Base-by-base conservation (phyloP, 805 yeast species). In the Crinitomyces ghanaensis region DNA sequence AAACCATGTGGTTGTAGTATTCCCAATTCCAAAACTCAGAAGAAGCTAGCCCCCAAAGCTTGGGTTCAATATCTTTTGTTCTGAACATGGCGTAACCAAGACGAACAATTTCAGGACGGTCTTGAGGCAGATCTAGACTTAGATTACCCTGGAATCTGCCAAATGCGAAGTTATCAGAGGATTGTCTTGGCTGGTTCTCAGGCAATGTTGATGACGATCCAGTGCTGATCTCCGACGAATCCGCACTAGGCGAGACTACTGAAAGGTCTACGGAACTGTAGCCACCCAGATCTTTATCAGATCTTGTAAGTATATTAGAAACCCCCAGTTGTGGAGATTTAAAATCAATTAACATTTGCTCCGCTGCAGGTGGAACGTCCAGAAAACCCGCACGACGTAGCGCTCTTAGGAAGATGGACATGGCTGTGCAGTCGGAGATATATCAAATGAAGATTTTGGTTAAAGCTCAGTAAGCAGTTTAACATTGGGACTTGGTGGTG, bases 41-140 rank as follows among this genome's bases (percentile, higher is more conserved):
- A 5, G 59, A 54, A 19, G 37, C 49, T 26, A 44, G 40, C 11
- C 60, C 60, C 38, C 67, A 56, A 39, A 64, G 54, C 5, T 56
- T 60, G 37, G 59, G 61, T 37, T 63, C 66, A 46, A 74, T 70
- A 48, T 80, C 82, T 43, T 62, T 68, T 0, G 93, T 82, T 41
- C 93, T 67, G 57, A 79, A 81, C 93, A 83, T 81, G 23, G 93
- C 82, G 60, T 74, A 74, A 1, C 82, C 82, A 13, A 77, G 68
- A 39, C 74, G 62, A 12, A 69, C 65, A 15, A 80, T 69, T 32
- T 74, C 75, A 1, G 83, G 81, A 31, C 73, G 63, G 40, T 70
- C 68, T 34, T 68, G 64, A 9, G 82, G 91, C 22, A 79, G 66
- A 42, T 77, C 81, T 39, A 77, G 66, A 43, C 70, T 73, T 37